phyloP scores from a whole-genome alignment of 2,329 filamentous ascomycete species.

The Cyclaneusma minus region DNA sequence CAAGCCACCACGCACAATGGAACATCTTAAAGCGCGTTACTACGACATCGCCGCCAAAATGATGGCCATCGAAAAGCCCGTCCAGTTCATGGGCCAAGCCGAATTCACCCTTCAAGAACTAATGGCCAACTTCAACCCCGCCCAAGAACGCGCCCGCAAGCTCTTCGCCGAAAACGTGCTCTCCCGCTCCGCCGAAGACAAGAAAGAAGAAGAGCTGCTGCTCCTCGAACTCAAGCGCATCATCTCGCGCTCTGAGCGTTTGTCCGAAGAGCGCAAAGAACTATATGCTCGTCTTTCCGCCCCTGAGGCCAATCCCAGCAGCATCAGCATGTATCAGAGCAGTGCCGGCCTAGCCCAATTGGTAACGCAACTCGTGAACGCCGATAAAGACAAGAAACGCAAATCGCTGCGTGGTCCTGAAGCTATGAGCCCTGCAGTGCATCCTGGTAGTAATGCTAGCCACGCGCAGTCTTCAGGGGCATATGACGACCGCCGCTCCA shows the following conservation, averaged over 20 bases:
- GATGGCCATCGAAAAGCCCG: constrained; percentile 65
- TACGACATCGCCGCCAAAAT: constrained; percentile 75
- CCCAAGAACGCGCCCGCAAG: constrained; percentile 67
- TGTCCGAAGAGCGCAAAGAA: constrained; percentile 78
- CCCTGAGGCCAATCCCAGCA: constrained; percentile 46
- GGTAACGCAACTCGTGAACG: constrained; percentile 65
- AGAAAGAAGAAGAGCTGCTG: constrained; percentile 79
- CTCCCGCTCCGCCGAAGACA: constrained; percentile 69
- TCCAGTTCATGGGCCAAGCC: constrained; percentile 71
- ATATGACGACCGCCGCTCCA: constrained; percentile 20
- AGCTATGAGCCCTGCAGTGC: constrained; percentile 25
- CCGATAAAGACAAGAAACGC: constrained; percentile 82
- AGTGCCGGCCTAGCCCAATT: constrained; percentile 67
- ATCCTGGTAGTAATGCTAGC: too few relatives aligned
- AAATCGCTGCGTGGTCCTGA: constrained; percentile 53
- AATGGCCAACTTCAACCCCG: constrained; percentile 74
- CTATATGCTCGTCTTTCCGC: constrained; percentile 78
- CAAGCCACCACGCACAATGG: constrained; percentile 50
- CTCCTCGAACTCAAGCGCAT: constrained; percentile 87
- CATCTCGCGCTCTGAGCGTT: constrained; percentile 66
- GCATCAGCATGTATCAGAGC: constrained; percentile 64
- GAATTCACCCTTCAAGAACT: constrained; percentile 75
- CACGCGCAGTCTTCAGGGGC: too few relatives aligned
- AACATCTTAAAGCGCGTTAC: constrained; percentile 83
- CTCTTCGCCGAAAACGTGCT: constrained; percentile 69